These are phyloP conservation scores for Byssochlamys sp. DNA, from an alignment of 2,329 filamentous ascomycete genomes.

Conservation along the genomic window DNA sequence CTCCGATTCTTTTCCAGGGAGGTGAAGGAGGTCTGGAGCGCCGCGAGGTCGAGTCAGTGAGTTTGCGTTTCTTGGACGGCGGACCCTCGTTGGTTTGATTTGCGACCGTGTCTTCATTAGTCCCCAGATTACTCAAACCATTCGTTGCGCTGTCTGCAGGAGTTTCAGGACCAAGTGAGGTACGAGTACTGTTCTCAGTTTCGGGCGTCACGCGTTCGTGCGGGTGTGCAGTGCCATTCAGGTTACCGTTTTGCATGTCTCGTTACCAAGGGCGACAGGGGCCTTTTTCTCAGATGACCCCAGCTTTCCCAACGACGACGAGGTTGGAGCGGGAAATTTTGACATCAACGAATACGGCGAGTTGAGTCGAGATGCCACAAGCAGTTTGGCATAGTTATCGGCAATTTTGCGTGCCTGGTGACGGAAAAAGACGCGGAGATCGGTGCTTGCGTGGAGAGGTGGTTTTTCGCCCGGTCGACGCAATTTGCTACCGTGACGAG, in stretches of 20 bases:
- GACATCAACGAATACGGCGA: constrained; percentile 32
- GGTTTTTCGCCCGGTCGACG: constrained; percentile 24
- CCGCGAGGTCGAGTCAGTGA: constrained; percentile 27
- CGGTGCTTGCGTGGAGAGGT: constrained; percentile 28
- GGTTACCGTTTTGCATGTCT: constrained; percentile 41
- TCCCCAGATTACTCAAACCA: constrained; percentile 18
- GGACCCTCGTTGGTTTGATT: constrained; percentile 27
- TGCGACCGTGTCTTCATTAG: constrained; percentile 20
- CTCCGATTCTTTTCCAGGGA: constrained; percentile 80
- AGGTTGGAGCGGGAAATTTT: constrained; percentile 24
- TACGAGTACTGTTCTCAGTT: constrained; percentile 13
- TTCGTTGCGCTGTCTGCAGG: constrained; percentile 12
- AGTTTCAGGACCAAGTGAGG: constrained; percentile 13
- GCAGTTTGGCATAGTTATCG: constrained; percentile 39
- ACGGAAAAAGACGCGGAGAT: constrained; percentile 21
- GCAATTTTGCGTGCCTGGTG: constrained; percentile 30
- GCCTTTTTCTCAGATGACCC: constrained; percentile 33
- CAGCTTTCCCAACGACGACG: constrained; percentile 37
- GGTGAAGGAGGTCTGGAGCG: constrained; percentile 53
- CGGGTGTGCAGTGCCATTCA: constrained; percentile 31
- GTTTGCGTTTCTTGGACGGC: constrained; percentile 37
- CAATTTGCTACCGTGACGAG: constrained; percentile 23
- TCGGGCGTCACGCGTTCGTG: constrained; percentile 29
- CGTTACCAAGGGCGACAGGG: constrained; percentile 32
- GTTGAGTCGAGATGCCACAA: constrained; percentile 22